Evolutionary conservation across 495 filamentous ascomycete species (phyloP), one percentile per base, ranked within the genome.

Genomic region (Baudoinia panamericana): DNA sequence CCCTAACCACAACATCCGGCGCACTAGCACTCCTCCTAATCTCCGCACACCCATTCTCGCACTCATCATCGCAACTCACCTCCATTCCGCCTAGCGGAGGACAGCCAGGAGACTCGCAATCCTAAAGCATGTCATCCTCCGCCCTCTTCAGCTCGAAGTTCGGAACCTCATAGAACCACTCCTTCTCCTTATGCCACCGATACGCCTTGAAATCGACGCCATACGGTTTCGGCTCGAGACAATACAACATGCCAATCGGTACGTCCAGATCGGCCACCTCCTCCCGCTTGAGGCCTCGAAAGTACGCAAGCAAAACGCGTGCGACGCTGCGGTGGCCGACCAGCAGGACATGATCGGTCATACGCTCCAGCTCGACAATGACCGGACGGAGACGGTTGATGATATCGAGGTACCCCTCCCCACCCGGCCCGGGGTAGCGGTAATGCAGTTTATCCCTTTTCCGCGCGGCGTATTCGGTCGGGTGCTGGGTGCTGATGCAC

Each of bases 161-260:
- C 4, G 78, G 82, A 24, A 84, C 61, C 50, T 83, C 71, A 43
- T 93, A 76, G 51, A 97, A 97, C 75, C 76, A 83, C 36, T 78
- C 76, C 16, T 53, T 71, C 16, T 66, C 63, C 25, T 77, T 65
- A 53, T 95, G 83, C 63, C 94, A 95, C 34, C 72, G 70, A 63
- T 93, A 96, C 0, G 86, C 88, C 56, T 84, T 84, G 60, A 95
- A 95, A 33, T 92, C 90, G 41, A 94, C 87, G 0, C 90, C 90
- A 52, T 97, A 97, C 3, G 90, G 90, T 67, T 94, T 96, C 44
- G 90, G 90, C 57, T 97, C 88, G 36, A 97, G 73, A 53, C 82
- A 80, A 56, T 93, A 96, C 17, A 96, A 64, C 57, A 88, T 82
- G 8, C 90, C 90, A 36, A 97, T 65, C 4, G 90, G 90, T 27